Evolutionary conservation across 2,329 filamentous ascomycete genomes (phyloP).

Genomic region (Kalaharituber pfeilii): DNA sequence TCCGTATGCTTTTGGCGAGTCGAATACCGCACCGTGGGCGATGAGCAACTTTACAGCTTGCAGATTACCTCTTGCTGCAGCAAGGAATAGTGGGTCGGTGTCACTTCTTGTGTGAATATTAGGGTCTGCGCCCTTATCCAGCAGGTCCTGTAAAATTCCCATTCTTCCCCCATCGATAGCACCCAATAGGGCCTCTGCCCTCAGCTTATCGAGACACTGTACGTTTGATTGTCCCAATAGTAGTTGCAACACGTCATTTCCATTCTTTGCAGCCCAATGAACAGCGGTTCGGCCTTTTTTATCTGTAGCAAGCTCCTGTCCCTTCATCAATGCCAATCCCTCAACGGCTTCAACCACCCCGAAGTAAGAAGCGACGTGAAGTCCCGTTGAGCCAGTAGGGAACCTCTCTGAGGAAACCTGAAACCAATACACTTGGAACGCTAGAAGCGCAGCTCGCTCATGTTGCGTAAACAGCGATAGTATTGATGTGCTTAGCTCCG

Average conservation of each 20-base stretch:
- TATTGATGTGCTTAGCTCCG: neutral
- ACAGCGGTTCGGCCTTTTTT: neutral
- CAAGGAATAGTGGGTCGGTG: neutral
- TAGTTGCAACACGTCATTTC: neutral
- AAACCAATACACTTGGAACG: neutral
- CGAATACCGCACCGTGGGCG: neutral
- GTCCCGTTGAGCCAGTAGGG: neutral
- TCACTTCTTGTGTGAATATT: neutral
- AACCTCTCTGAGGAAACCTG: neutral
- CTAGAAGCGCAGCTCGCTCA: neutral
- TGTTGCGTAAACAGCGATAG: neutral
- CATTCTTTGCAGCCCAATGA: neutral
- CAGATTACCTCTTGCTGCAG: neutral
- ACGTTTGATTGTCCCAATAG: neutral
- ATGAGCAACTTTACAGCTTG: neutral
- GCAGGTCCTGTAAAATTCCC: neutral
- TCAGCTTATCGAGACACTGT: neutral
- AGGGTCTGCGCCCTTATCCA: neutral
- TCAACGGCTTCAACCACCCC: neutral
- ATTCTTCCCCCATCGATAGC: neutral
- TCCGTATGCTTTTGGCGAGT: neutral
- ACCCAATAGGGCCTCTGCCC: neutral
- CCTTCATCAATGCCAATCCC: neutral
- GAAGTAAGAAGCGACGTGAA: neutral
- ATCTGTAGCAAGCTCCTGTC: neutral